These are phyloP conservation scores for Suaeda aralocaspica DNA, from an alignment of 148 eudicot genomes.

Conservation along the genomic window DNA sequence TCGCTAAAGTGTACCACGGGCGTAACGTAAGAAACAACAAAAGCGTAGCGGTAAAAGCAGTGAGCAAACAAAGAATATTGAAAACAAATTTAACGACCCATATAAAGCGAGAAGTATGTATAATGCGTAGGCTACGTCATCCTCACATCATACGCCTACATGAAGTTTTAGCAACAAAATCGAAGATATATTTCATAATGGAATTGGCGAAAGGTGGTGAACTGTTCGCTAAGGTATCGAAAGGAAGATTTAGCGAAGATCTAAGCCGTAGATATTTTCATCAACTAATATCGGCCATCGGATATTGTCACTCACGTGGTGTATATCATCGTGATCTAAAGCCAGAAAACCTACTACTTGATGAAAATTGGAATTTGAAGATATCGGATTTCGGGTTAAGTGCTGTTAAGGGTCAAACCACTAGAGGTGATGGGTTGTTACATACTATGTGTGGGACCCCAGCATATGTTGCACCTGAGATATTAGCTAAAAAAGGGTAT, in stretches of 20 bases:
- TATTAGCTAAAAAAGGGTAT: constrained; percentile 65
- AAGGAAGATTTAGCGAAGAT: constrained; percentile 66
- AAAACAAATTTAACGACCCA: constrained; percentile 32
- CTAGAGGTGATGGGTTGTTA: constrained; percentile 38
- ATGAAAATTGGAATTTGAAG: constrained; percentile 58
- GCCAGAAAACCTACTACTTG: constrained; percentile 61
- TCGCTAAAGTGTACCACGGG: constrained; percentile 72
- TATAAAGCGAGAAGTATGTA: constrained; percentile 51
- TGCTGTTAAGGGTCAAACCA: constrained; percentile 43
- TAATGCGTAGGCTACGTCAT: constrained; percentile 61
- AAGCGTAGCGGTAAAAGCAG: constrained; percentile 60
- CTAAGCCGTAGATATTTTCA: constrained; percentile 66
- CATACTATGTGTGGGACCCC: constrained; percentile 84
- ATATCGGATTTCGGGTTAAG: constrained; percentile 66
- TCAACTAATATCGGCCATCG: constrained; percentile 62
- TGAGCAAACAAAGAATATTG: constrained; percentile 40
- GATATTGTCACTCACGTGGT: constrained; percentile 59
- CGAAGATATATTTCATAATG: constrained; percentile 56
- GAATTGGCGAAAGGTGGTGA: constrained; percentile 81
- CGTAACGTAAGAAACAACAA: constrained; percentile 40
- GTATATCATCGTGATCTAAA: constrained; percentile 73
- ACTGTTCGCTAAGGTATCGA: constrained; percentile 50
- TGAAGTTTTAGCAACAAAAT: constrained; percentile 62
- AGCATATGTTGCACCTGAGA: constrained; percentile 84
- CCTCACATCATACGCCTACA: constrained; percentile 48